Evolutionary conservation across 257 asterid species (phyloP).

Genomic region (Lithospermum erythrorhizon): DNA sequence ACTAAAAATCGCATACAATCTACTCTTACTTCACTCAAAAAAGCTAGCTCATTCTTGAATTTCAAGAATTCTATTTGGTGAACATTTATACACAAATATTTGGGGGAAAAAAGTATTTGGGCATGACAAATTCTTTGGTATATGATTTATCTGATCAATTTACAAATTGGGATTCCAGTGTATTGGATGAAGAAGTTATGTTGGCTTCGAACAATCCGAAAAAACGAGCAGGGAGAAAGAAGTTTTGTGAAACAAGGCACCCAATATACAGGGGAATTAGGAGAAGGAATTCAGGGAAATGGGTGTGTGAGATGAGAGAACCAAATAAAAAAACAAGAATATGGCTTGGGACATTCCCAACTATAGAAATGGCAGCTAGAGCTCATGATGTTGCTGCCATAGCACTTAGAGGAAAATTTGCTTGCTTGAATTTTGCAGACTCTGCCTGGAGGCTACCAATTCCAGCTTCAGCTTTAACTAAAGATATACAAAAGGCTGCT

Average conservation of each 20-base stretch:
- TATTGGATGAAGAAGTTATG: not conserved
- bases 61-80: no score
- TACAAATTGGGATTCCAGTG: no score
- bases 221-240: constrained; percentile 46
- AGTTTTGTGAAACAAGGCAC: constrained; percentile 62
- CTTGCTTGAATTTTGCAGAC: constrained; percentile 59
- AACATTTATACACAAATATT: no score
- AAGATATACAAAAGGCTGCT: constrained; percentile 52
- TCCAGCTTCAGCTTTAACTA: constrained; percentile 38
- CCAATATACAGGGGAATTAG: constrained; percentile 58
- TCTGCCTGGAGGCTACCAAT: constrained; percentile 47
- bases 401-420: constrained; percentile 48
- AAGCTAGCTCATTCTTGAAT: no score
- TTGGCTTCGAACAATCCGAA: constrained; percentile 55
- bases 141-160: no score
- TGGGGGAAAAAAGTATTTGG: no score
- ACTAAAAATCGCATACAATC: no score
- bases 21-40: no score
- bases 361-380: constrained; percentile 62
- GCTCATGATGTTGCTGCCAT: constrained; percentile 74
- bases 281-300: constrained; percentile 40
- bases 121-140: no score
- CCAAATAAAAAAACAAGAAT: constrained; percentile 59
- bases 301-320: constrained; percentile 67
- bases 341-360: constrained; percentile 67